Conservation (phyloP, 2,329 filamentous ascomycete species). For the Elsinoe fawcettii region DNA sequence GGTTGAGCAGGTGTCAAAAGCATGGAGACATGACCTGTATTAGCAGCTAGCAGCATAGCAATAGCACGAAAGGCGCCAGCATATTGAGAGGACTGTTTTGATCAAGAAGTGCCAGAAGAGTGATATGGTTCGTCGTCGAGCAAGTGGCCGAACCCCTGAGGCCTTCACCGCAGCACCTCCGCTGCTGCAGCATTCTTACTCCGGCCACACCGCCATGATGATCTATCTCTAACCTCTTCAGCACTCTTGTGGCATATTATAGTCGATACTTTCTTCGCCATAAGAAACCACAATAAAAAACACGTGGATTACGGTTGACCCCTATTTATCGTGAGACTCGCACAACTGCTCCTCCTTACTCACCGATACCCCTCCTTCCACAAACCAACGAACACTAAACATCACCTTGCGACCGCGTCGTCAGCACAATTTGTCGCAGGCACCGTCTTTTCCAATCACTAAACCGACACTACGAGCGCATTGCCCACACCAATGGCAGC, state of each 20-base stretch:
- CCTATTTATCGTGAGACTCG: background rate
- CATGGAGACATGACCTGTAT: background rate
- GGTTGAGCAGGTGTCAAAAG: background rate
- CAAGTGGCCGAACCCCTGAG: background rate
- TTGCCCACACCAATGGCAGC: constrained; percentile 26
- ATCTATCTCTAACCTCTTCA: too few relatives aligned
- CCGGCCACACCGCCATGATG: too few relatives aligned
- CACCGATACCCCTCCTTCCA: background rate
- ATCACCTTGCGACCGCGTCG: background rate
- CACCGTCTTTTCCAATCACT: background rate
- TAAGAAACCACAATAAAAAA: background rate
- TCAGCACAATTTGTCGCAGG: background rate
- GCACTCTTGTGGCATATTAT: too few relatives aligned
- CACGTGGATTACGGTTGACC: background rate
- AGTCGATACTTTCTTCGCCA: too few relatives aligned
- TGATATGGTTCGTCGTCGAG: background rate
- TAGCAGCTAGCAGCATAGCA: constrained; percentile 8
- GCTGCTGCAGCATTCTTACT: background rate
- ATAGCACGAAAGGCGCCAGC: constrained; percentile 1
- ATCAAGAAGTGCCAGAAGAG: background rate
- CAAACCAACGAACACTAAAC: background rate
- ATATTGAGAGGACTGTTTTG: background rate
- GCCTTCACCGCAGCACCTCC: background rate
- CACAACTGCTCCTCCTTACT: background rate
- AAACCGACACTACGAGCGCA: background rate